Evolutionary conservation across 2,329 filamentous ascomycete species (phyloP), one percentile per base, ranked within the genome.

Genomic region (Cryphonectria japonica): DNA sequence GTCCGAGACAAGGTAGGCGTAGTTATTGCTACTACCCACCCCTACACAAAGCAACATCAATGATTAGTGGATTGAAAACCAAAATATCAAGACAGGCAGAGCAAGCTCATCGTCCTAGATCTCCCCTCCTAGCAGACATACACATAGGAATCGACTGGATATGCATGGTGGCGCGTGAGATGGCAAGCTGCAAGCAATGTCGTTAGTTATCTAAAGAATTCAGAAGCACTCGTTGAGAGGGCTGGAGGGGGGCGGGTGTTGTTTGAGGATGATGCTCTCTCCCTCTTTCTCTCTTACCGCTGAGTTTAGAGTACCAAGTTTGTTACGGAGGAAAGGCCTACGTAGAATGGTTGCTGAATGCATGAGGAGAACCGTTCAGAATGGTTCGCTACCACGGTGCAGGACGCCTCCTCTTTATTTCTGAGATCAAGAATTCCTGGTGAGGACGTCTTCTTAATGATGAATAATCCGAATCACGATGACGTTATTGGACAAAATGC

Each of bases 91-190:
- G 8, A 11, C n/a, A 19, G 46, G 11, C 46, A 50, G 22, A n/a
- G 22, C 8, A 7, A 39, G 43, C 29, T n/a, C 46, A 59, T 57
- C 11, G 65, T 41, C 22, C 50, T n/a, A 19, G 37, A 9, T 39
- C 37, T 39, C 26, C 16, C 14, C 34, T 46, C 41, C 13, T 22
- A 22, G 29, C n/a, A 60, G 73, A 84, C 90, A 78, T 88, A 94
- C 93, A 95, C 92, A 96, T 95, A 70, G 93, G 92, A 82, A 96
- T 95, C 76, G 92, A 92, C 82, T 93, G 88, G 83, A 95, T 92
- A 88, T 95, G 92, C 93, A 96, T 96, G 75, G 83, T 95, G 75
- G 83, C 83, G 83, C 87, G 86, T 68, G 77, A 71, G 71, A 74
- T 75, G 67, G 76, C 75, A 71, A 77, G 77, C 80, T 82, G 73